Base-by-base conservation (phyloP, 345 rosid species). In the Dipteronia sinensis region DNA sequence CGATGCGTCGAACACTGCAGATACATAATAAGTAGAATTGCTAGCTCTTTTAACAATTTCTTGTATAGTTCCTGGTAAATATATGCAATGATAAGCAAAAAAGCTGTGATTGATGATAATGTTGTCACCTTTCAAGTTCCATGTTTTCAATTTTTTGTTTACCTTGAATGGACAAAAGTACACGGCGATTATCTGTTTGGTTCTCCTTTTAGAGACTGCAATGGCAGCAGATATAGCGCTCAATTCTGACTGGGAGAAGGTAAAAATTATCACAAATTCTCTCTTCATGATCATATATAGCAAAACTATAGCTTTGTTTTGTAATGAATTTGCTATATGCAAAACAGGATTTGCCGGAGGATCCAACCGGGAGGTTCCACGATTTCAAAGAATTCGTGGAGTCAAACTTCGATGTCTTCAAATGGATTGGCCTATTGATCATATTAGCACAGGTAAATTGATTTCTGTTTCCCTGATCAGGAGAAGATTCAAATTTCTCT, bases 211-310 rank as follows among this genome's bases (percentile, higher is more conserved):
- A 58, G 91, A 88, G 78, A 74, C 75, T 31, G 83, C 47, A 16
- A 73, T 85, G 56, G 77, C 87, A 46, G 88, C 85, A 34, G 89
- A 90, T 73, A 55, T 90, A 20, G 78, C 78, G 73, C 85, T 90
- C 12, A 90, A 90, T 59, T 84, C 90, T 42, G 85, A 85, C 17
- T 86, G 93, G 93, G 87, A 85, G 72, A 82, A 85, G 86, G 93
- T 85, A 75, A 42, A 42, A 23, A 46, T 46, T 7, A 68, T 23
- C 56, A 1, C 17, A 7, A 7, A 19, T 1, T 75, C 46, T 53
- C 19, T 34, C 47, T 20, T 47, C 1, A 7, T 42, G 38, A 34
- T 9, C 3, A 9, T 62, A 19, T 22, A 5, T 22, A 42, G 25
- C 17, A 17, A 63, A 46, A 19, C 15, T 19, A 2, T 19, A 2